A percentile compares a stretch with the other conserved stretches of the same genome.
These are phyloP conservation scores for Colletotrichum musae DNA, from an alignment of 2,329 filamentous ascomycete species.

Conservation along the genomic window DNA sequence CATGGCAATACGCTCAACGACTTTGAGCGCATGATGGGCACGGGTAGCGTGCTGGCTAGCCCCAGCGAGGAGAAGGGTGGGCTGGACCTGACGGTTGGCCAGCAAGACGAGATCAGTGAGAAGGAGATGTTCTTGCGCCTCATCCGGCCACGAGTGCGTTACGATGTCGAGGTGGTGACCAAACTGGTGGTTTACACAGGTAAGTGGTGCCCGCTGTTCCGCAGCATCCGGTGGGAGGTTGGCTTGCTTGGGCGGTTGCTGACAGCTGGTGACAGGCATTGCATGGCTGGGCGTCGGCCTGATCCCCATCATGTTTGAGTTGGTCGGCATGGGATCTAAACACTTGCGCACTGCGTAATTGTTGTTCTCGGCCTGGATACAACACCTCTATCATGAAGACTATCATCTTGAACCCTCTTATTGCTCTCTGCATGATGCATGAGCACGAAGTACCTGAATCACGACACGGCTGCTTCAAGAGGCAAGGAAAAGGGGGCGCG, in stretches of 20 bases:
- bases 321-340: slow-evolving; percentile 66
- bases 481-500: background rate
- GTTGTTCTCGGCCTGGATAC: background rate
- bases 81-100: slow-evolving; percentile 54
- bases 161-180: slow-evolving; percentile 98
- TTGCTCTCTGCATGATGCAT: slow-evolving; percentile 32
- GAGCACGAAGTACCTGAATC: slow-evolving; percentile 11
- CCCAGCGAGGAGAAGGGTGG: slow-evolving; percentile 50
- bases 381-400: background rate
- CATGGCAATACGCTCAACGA: slow-evolving; percentile 66
- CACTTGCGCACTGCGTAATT: slow-evolving; percentile 48
- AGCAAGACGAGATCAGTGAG: slow-evolving; percentile 72
- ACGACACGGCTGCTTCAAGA: background rate
- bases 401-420: background rate
- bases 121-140: slow-evolving; percentile 87
- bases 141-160: slow-evolving; percentile 89
- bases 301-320: slow-evolving; percentile 81
- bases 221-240: slow-evolving; percentile 26
- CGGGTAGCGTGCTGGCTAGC: slow-evolving; percentile 64
- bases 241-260: slow-evolving; percentile 33
- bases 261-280: slow-evolving; percentile 72
- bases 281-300: slow-evolving; percentile 83
- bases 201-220: slow-evolving; percentile 57
- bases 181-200: slow-evolving; percentile 96
- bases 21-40: slow-evolving; percentile 82